Base-by-base conservation (phyloP, 768 basidiomycete species). In the Boletus rubropictus region DNA sequence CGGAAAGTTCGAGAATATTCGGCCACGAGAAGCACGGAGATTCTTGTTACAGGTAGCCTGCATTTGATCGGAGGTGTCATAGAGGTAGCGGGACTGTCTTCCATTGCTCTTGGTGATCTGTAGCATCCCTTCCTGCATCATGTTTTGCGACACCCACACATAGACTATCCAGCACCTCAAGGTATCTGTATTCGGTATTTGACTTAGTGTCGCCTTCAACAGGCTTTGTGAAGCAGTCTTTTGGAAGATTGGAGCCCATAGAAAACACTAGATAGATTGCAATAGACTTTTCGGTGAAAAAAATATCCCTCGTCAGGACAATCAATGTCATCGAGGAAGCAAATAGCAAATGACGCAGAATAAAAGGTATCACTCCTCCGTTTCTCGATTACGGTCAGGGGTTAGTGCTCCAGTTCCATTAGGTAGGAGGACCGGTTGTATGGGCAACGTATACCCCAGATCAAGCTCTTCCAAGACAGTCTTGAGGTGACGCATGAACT, bases 31-130 rank as follows among this genome's bases (percentile, higher is more conserved):
- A 58, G 67, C 1, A 63, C 69, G 11, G 74, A 86, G 46, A 80
- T 92, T n/a, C 72, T 99, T 14, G 92, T 95, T 6, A 77, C 91
- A 3, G 96, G 96, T 4, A 96, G 92, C 66, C 64, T 99, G 52
- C 94, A 94, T 68, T 77, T 99, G 14, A 83, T 98, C 7, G 96
- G 96, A 17, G 96, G 96, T 2, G 73, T 93, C 11, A 86, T 98
- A 44, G 95, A 97, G 61, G 92, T 89, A 12, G 88, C 92, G 15
- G 85, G 82, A 18, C 64, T 98, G 33, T 78, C 85, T n/a, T 76
- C 82, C 27, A 69, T 76, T 46, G 83, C 84, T 28, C 67, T 90
- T 44, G 84, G 68, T 63, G 59, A 62, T 50, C 50, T 63, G 27
- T 62, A 44, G 33, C 10, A 3, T 28, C 10, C 20, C 12, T 21